Percentiles rank a stretch among this genome's conserved stretches.
Conservation (phyloP, 202 grass and related monocot genomes). For the Panicum virgatum region DNA sequence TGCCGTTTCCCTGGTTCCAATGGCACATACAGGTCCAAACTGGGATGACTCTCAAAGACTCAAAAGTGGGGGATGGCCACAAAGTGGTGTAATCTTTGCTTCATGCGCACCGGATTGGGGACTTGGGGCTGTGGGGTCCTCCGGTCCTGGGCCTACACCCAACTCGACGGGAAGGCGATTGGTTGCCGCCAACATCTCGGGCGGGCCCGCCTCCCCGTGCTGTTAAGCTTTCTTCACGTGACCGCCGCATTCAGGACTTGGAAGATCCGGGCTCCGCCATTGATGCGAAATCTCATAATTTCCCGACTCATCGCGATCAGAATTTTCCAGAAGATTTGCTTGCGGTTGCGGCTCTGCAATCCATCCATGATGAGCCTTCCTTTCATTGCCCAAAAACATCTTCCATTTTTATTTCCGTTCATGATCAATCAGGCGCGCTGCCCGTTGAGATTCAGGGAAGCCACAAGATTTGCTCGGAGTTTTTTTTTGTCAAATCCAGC, state of each 20-base stretch:
- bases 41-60: no score
- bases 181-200: constrained; percentile 27
- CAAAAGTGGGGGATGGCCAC: background rate
- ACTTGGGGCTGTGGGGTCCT: background rate
- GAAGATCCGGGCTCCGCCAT: constrained; percentile 13
- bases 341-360: background rate
- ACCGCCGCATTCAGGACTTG: constrained; percentile 11
- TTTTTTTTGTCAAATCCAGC: background rate
- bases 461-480: background rate
- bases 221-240: constrained; percentile 52
- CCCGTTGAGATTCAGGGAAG: background rate
- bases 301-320: background rate
- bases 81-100: background rate
- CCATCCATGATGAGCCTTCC: background rate
- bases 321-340: constrained; percentile 33
- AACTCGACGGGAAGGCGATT: background rate
- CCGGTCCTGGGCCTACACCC: background rate
- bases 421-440: background rate
- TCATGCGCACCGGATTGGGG: background rate
- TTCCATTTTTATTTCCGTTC: background rate
- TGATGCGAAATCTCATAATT: constrained; percentile 31
- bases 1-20: background rate
- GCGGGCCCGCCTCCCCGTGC: constrained; percentile 19
- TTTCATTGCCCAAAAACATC: background rate
- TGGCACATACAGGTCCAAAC: background rate